phyloP scores from a whole-genome alignment of 78 protist species.

The Neovahlkampfia damariscottae region DNA sequence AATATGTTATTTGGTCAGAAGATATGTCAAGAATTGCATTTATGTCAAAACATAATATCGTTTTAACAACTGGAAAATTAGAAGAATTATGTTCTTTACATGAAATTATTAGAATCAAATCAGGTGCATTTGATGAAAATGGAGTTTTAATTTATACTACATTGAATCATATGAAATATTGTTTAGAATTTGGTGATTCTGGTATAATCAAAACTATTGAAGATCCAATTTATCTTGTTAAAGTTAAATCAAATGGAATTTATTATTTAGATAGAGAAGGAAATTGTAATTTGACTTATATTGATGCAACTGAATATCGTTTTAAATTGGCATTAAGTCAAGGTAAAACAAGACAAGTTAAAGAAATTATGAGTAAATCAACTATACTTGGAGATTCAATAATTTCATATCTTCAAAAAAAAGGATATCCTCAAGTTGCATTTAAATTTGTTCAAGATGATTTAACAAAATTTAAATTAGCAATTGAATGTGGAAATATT shows the following conservation, averaged over 20 bases:
- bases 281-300: conserved; percentile 31
- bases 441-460: conserved; percentile 92
- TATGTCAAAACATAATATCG: conserved; percentile 55
- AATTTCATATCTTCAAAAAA: conserved; percentile 83
- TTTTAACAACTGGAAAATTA: conserved; percentile 47
- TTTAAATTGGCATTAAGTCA: conserved; percentile 75
- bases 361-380: conserved; percentile 52
- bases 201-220: conserved; percentile 88
- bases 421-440: conserved; percentile 76
- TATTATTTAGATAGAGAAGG: conserved; percentile 78
- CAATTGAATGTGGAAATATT: conserved; percentile 93
- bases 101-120: conserved; percentile 78
- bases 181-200: conserved; percentile 72
- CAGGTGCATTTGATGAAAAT: conserved; percentile 84
- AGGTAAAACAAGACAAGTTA: conserved; percentile 54
- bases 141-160: conserved; percentile 82
- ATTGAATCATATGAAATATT: conserved; percentile 86
- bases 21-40: conserved; percentile 78
- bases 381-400: conserved; percentile 72
- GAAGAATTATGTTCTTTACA: conserved; percentile 65
- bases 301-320: conserved; percentile 76
- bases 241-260: conserved; percentile 38
- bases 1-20: conserved; percentile 81
- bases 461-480: conserved; percentile 79
- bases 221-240: conserved; percentile 72